These are phyloP conservation scores for Wallacemonas sp. DNA, from an alignment of 208 protist species.

Conservation along the genomic window DNA sequence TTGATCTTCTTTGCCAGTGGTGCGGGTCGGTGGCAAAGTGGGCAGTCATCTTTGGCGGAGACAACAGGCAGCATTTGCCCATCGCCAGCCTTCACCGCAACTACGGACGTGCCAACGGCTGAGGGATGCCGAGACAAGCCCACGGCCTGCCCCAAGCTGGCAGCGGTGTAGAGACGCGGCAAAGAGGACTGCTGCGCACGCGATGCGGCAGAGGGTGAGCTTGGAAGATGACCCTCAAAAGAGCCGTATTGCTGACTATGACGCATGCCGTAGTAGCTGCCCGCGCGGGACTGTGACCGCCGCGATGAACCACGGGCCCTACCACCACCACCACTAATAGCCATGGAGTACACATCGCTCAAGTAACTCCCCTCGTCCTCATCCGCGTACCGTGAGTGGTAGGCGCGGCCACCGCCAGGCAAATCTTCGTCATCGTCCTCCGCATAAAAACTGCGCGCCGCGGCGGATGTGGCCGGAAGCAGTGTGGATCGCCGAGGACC, in stretches of 20 bases:
- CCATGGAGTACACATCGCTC: not conserved
- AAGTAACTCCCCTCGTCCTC: not conserved
- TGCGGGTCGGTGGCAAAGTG: conserved; percentile 56
- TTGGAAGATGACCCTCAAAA: no score
- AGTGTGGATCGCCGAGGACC: not conserved
- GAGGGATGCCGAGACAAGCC: no score
- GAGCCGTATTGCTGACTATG: no score
- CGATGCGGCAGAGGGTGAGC: no score
- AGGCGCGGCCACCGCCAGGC: no score
- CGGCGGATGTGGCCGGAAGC: not conserved
- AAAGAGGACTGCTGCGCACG: no score
- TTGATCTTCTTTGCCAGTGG: conserved; percentile 31
- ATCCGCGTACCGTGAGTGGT: no score
- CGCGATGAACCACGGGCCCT: not conserved
- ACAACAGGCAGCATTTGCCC: not conserved
- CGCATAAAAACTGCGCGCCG: not conserved
- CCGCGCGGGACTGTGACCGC: no score
- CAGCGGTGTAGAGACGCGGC: no score
- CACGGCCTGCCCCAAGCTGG: no score
- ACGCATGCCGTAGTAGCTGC: no score
- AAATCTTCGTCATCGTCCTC: not conserved
- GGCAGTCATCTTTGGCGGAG: conserved; percentile 29
- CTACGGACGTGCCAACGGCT: no score
- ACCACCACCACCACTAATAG: not conserved
- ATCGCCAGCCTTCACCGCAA: not conserved